Base-by-base conservation (phyloP, 140 eudicot species). In the Flaveria floridana region DNA sequence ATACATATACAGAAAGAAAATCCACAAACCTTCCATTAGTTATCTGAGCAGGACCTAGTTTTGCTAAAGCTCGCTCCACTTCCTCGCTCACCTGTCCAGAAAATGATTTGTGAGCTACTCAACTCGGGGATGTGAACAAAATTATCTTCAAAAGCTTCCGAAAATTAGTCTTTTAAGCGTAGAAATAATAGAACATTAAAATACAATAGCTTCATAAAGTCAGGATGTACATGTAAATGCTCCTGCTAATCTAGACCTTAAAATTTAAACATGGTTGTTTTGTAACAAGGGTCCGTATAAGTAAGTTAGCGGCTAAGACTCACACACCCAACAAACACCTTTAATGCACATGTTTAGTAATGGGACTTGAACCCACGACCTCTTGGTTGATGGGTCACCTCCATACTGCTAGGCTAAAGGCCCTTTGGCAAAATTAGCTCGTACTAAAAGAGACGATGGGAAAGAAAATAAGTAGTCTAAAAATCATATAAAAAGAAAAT, bases 21-120 rank as follows among this genome's bases (percentile, higher is more conserved):
- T 39, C 68, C 37, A 47, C 87, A 63, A 76, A 95, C 99, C 99
- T 95, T 75, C 95, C 97, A 50, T 80, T 80, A 81, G 50, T 79
- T 48, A 91, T 72, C 48, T 78, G 79, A 56, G 97, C 97, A 65
- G 97, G 96, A 12, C 96, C 97, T 69, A 95, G 79, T 84, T 87
- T 95, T 70, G 99, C 97, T 87, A 95, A 76, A 79, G 99, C 99
- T 70, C 99, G 97, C 71, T 95, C 99, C 30, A 95, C 99, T 85
- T 95, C 99, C 79, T 95, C 99, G 65, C 97, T 91, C 37, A 95
- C 99, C 99, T 95, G 91, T 76, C 82, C 26, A 69, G 57, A 39
- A 46, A 61, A 19, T 51, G 63, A 44, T 50, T 70, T 73, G 53
- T 79, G 20, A 85, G 77, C 62, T 53, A 53, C 23, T 4, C 23